phyloP scores from a whole-genome alignment of 345 rosid genomes.

The Acer negundo region DNA sequence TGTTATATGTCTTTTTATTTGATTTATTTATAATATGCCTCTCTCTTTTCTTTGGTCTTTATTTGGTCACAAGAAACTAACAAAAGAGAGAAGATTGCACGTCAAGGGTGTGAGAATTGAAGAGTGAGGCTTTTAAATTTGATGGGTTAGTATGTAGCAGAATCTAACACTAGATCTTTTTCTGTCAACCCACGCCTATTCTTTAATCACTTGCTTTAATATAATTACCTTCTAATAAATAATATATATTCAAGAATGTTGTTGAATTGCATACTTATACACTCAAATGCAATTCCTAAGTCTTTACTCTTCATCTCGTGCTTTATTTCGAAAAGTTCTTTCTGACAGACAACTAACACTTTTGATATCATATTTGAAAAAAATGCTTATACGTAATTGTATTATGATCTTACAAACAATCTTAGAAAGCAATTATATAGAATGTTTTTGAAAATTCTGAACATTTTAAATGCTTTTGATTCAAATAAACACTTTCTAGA shows the following conservation, averaged over 20 bases:
- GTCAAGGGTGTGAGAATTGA: not conserved
- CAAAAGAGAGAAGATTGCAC: slow-evolving; percentile 6
- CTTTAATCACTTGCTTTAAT: too few relatives aligned
- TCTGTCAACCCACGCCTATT: not conserved
- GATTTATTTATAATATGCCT: slow-evolving; percentile 22
- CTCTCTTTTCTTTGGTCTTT: not conserved
- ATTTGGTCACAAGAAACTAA: slow-evolving; percentile 27
- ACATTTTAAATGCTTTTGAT: slow-evolving; percentile 35
- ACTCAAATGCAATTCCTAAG: too few relatives aligned
- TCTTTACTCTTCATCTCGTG: too few relatives aligned
- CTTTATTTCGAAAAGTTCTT: too few relatives aligned
- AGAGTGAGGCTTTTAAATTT: slow-evolving; percentile 31
- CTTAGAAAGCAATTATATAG: not conserved
- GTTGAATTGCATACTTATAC: too few relatives aligned
- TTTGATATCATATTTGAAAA: too few relatives aligned
- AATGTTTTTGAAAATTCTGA: not conserved
- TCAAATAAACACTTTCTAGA: slow-evolving; percentile 26
- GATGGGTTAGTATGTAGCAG: slow-evolving; percentile 21
- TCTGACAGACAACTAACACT: too few relatives aligned
- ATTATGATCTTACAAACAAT: not conserved
- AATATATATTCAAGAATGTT: too few relatives aligned
- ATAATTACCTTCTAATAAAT: too few relatives aligned
- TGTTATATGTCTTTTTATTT: not conserved
- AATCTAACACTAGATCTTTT: slow-evolving; percentile 43
- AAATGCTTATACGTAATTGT: too few relatives aligned